Evolutionary conservation across 2,329 filamentous ascomycete genomes (phyloP), one percentile per base, ranked within the genome.

Genomic region (Verticillium zaregamsianum): DNA sequence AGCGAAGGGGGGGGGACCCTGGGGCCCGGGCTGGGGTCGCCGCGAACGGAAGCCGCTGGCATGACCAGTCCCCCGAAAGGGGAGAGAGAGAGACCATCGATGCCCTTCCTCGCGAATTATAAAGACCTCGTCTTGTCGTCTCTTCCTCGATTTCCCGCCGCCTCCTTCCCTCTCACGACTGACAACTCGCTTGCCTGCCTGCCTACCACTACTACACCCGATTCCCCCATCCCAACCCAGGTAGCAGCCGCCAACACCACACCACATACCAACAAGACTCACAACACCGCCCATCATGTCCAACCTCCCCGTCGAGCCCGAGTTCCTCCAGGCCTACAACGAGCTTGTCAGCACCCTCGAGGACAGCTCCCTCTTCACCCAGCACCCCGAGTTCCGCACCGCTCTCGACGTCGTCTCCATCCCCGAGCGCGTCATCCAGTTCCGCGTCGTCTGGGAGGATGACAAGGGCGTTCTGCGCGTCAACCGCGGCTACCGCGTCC

Each of bases 321-420:
- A 99, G 84, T 98, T 98, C 83, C 89, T 97, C 88, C 94, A 98
- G 87, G 94, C 94, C 74, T 96, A 96, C 87, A 92, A 93, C 78
- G 94, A 99, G 87, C 91, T 99, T 69, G 91, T 85, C 78, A 95
- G 90, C 74, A 97, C 93, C 65, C 92, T 99, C 74, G 93, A 98
- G 82, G 88, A 93, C 84, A 95, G 90, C 79, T 88, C 89, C 66
- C 90, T 99, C 68, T 98, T 98, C 85, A 76, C 93, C 77, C 90
- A 96, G 82, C 88, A 96, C 82, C 95, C 94, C 69, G 93, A 97
- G 79, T 97, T 95, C 88, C 89, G 88, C 79, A 96, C 88, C 71
- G 95, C 94, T 63, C 90, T 98, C 70, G 84, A 90, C 74, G 88
- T 99, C 70, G 89, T 89, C 75, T 88, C 94, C 69, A 88, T 98